phyloP scores from a whole-genome alignment of 148 eudicot genomes.

The Rhododendron griersonianum region DNA sequence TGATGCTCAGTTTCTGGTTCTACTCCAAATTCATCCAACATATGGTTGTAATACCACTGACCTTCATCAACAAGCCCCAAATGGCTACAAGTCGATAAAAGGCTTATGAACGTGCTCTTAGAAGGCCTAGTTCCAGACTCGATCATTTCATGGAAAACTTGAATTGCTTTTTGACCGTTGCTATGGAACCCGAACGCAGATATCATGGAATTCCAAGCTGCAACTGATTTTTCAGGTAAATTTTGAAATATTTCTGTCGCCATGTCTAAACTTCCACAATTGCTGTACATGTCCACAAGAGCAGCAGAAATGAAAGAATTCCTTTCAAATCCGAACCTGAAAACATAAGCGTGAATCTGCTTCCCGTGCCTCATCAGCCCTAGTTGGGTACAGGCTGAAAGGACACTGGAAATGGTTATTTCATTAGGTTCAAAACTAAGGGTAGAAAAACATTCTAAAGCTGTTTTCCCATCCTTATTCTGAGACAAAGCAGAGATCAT shows the following conservation, averaged over 20 bases:
- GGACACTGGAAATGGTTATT: slow-evolving; percentile 39
- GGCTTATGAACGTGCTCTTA: slow-evolving; percentile 38
- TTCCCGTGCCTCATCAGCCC: slow-evolving; percentile 34
- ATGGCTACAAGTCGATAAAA: slow-evolving; percentile 40
- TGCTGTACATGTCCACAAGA: slow-evolving; percentile 45
- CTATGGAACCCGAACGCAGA: slow-evolving; percentile 47
- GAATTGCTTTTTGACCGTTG: slow-evolving; percentile 26
- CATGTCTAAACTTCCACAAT: slow-evolving; percentile 35
- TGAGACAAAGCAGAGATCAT: slow-evolving; percentile 40
- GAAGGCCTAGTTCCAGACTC: slow-evolving; percentile 29
- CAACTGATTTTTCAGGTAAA: slow-evolving; percentile 24
- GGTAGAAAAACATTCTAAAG: slow-evolving; percentile 27
- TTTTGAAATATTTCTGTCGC: slow-evolving; percentile 22
- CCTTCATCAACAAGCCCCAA: slow-evolving; percentile 38
- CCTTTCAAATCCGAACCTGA: slow-evolving; percentile 23
- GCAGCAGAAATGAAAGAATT: slow-evolving; percentile 38
- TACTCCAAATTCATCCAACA: slow-evolving; percentile 26
- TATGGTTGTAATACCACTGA: slow-evolving; percentile 23
- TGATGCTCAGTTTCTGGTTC: slow-evolving; percentile 36
- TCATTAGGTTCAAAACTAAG: slow-evolving; percentile 42
- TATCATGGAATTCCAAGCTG: slow-evolving; percentile 49
- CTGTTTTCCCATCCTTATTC: slow-evolving; percentile 32
- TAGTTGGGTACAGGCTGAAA: slow-evolving; percentile 46
- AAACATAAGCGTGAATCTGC: slow-evolving; percentile 35
- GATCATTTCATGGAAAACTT: slow-evolving; percentile 31